Evolutionary conservation across 306 rosid genomes (phyloP).

Genomic region (Mimosa pudica): DNA sequence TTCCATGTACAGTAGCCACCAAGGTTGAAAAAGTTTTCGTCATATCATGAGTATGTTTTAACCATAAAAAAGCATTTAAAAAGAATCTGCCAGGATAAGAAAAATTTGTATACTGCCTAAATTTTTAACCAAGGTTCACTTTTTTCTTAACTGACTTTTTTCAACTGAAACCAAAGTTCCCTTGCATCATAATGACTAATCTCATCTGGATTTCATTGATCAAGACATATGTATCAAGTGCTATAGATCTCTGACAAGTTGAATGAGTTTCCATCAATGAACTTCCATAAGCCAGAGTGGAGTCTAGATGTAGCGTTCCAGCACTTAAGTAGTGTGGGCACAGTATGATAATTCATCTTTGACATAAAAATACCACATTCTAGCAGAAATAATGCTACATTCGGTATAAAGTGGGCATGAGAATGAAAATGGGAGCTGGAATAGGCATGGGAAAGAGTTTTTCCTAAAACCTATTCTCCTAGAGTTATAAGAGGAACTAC

Average conservation of each 20-base stretch:
- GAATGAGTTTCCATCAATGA: not conserved
- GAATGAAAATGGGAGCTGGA: not conserved
- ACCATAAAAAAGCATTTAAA: not conserved
- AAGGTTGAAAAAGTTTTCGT: conserved; percentile 5
- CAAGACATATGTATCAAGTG: not conserved
- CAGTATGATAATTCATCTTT: not conserved
- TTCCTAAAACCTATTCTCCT: not conserved
- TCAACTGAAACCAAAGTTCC: not conserved
- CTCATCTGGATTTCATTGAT: not conserved
- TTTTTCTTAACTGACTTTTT: no score
- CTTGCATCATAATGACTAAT: not conserved
- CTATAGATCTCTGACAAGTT: not conserved
- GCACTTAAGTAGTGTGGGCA: not conserved
- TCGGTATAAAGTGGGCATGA: not conserved
- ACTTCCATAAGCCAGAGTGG: not conserved
- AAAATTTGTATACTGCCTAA: conserved; percentile 2
- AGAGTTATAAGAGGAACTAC: not conserved
- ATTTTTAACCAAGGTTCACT: conserved; percentile 4
- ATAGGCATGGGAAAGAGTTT: not conserved
- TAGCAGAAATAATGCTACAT: not conserved
- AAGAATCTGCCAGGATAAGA: not conserved
- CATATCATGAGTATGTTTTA: not conserved
- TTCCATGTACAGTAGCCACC: conserved; percentile 17
- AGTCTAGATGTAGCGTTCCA: not conserved
- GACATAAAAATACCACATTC: not conserved